Evolutionary conservation across 306 rosid genomes (phyloP), one percentile per base, ranked within the genome.

Genomic region (Trifolium fragiferum): DNA sequence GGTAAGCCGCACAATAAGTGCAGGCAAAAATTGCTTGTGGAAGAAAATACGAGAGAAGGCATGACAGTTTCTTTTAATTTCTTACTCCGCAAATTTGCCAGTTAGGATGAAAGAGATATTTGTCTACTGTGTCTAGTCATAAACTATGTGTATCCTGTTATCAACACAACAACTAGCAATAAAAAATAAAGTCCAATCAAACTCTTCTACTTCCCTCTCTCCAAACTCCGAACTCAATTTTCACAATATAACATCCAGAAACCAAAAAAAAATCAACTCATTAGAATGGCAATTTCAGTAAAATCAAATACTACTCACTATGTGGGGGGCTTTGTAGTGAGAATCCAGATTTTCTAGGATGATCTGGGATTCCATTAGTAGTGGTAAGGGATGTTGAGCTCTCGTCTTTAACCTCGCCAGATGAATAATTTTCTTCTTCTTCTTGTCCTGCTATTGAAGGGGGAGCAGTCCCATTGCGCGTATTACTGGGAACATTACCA

Each of bases 321-420:
- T 81, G 80, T 50, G 78, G 60, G 64, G 82, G 90, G 79, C 76
- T 76, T 79, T 87, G 98, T 72, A 94, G 93, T 11, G 97, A 87
- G 78, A 94, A 91, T 27, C 76, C 80, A 20, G 88, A 82, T 74
- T 74, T 54, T 35, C 18, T 75, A 6, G 0, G 54, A 68, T 73
- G 50, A 61, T 35, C 80, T 23, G 75, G 69, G 76, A 11, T 46
- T 33, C 64, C 67, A 11, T 55, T 75, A 11, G 55, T 49, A 16
- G 75, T 40, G 65, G 66, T 57, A 30, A 71, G 20, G 55, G 77
- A 54, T 62, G 66, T 43, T 19, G 53, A 47, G 50, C 53, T 83
- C 57, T 72, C 68, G 5, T 67, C 67, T 64, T 75, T 79, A 25
- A 12, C 66, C 82, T 82, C 84, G 9, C 61, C 73, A 6, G 87